A percentile compares a stretch with the other conserved stretches of the same genome.
phyloP scores from a whole-genome alignment of 1,284 basidiomycete genomes.

The Ceratobasidium sp. region DNA sequence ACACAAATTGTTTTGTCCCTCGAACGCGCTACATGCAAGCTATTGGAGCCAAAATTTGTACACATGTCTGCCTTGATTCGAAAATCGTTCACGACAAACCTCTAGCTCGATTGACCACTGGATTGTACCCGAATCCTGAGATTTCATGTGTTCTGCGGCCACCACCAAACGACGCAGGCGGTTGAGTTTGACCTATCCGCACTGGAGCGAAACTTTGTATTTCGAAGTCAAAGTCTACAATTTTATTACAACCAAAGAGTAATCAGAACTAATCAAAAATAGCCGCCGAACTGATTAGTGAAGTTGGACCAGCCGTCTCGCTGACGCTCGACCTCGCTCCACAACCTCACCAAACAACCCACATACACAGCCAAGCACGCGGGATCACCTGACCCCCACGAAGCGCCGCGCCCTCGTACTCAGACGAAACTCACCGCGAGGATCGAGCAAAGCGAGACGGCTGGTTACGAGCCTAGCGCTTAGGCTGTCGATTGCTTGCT shows the following conservation, averaged over 20 bases:
- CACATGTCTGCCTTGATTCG: not conserved
- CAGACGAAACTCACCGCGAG: too few species aligned
- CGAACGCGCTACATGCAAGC: not conserved
- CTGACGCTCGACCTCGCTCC: too few species aligned
- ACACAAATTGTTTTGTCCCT: not conserved
- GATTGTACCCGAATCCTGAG: not conserved
- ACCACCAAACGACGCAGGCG: not conserved
- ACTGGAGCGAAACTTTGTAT: not conserved
- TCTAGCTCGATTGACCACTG: not conserved
- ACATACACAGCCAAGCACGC: too few species aligned
- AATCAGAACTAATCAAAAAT: slow-evolving; percentile 30
- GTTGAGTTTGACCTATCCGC: not conserved
- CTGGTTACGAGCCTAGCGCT: too few species aligned
- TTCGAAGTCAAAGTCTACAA: slow-evolving; percentile 8
- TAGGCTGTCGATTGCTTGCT: too few species aligned
- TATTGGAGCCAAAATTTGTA: not conserved
- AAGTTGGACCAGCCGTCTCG: slow-evolving; percentile 24
- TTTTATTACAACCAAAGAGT: slow-evolving; percentile 20
- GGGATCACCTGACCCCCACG: slow-evolving; percentile 4
- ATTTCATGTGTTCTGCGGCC: not conserved
- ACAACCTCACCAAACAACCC: too few species aligned
- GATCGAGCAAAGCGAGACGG: too few species aligned
- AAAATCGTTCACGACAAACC: not conserved
- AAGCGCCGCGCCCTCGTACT: too few species aligned
- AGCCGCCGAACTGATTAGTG: slow-evolving; percentile 10